A percentile compares a stretch with the other conserved stretches of the same genome.
phyloP scores from a whole-genome alignment of 306 rosid genomes.

The Malus sylvestris region DNA sequence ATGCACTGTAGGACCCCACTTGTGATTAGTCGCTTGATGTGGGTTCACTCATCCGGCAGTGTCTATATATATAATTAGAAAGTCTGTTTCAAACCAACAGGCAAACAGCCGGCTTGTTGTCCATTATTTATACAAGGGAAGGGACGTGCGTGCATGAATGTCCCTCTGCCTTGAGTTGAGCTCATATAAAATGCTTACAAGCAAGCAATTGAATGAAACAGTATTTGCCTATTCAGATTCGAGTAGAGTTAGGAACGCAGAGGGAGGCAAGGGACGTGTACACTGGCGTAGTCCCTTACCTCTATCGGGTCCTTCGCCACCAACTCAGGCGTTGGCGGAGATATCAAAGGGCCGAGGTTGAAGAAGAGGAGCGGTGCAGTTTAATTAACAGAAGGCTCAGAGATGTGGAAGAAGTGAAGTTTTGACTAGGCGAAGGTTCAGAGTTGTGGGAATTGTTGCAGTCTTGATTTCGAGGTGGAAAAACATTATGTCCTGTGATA shows the following conservation, averaged over 20 bases:
- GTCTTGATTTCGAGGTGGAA: neutral
- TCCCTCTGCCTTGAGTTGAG: neutral
- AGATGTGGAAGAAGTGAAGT: neutral
- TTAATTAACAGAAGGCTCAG: neutral
- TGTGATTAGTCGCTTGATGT: neutral
- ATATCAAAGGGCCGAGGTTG: neutral
- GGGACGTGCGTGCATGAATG: neutral
- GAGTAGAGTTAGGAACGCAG: neutral
- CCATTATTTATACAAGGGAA: neutral
- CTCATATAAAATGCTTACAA: neutral
- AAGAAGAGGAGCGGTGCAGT: neutral
- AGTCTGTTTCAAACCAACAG: neutral
- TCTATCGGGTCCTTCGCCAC: neutral
- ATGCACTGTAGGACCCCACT: neutral
- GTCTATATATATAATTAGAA: too few relatives aligned
- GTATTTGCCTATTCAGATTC: neutral
- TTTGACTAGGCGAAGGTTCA: neutral
- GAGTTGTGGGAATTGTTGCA: neutral
- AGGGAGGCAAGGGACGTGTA: neutral
- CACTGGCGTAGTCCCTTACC: neutral
- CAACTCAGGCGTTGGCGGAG: neutral
- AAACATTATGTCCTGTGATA: neutral
- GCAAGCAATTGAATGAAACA: neutral
- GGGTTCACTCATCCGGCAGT: neutral
- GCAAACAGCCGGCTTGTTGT: neutral